Base-by-base conservation (phyloP, 225 moss, liverwort and hornwort genomes). In the Climacium dendroides region DNA sequence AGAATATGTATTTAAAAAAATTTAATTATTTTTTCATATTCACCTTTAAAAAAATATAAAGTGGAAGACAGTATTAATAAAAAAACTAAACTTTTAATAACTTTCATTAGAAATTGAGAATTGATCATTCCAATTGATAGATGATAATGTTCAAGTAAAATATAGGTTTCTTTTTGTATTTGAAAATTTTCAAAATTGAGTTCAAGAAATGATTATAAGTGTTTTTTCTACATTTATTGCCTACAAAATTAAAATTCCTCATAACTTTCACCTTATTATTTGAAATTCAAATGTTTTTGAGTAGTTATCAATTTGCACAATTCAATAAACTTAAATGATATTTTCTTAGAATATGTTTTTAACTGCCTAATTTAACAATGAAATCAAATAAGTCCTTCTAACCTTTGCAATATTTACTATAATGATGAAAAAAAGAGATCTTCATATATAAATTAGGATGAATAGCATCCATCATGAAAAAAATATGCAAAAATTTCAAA, bases 31-130 rank as follows among this genome's bases (percentile, higher is more conserved):
- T 11, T 35, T 65, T 20, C 19, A 66, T n/a, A 66, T n/a, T n/a
- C 66, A 11, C 20, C 4, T 20, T 20, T 35, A 3, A 25, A 16
- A 28, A 47, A 29, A 16, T 5, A 45, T 29, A 72, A 26, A 45
- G 0, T 45, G 0, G 18, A 18, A 29, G 6, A 10, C 6, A 0
- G 10, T 29, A 29, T 2, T 29, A 3, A 29, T 29, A 10, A 29
- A 29, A 25, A 71, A 72, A 29, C 18, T 10, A 45, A 72, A 47
- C 0, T 0, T 1, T 9, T 72, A 17, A 10, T 72, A 47, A 45
- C 2, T 45, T 28, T 72, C 5, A 10, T 0, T 45, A 17, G 22
- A 45, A 41, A 17, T 45, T 72, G 6, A 28, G 0, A 72, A 45
- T 45, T 10, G 3, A 9, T 5, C 14, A 43, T 26, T 0, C 28